Evolutionary conservation across 139 green algal species (phyloP), one percentile per base, ranked within the genome.

Genomic region (Picochlorum costavermella): DNA sequence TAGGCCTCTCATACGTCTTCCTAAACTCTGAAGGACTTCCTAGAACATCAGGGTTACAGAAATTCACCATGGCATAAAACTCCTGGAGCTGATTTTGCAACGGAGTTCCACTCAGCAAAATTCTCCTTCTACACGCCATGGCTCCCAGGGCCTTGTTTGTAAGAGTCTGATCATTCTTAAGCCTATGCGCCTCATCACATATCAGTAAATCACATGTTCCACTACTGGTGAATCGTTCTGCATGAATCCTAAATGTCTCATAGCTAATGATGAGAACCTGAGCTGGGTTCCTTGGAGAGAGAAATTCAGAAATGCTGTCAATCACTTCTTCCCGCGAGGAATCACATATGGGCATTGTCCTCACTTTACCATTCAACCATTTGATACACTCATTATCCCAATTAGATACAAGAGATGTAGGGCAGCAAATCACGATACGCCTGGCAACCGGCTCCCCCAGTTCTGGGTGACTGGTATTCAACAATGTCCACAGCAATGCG

Each of bases 71-170:
- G 57, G 92, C 84, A 48, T 69, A 75, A 36, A 79, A 79, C 73
- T 96, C 90, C 60, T 96, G 89, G 46, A 99, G 79, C 44, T 97
- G 85, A 77, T 99, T 99, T 79, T 99, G 94, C 74, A 96, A 81
- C 14, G 88, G 89, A 0, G 88, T 95, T 37, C 94, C 94, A 31
- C 82, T 92, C 29, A 99, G 85, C 74, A 99, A 86, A 65, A 99
- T 90, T 9, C 94, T 75, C 5, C 94, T 80, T 40, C 68, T 68
- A 80, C 94, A 98, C 2, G 77, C 67, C 61, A 99, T 72, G 23
- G 60, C 70, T 59, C 69, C 84, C 53, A 99, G 81, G 2, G 89
- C 88, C 53, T 82, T 77, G 77, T 93, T 96, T 44, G 90, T 96
- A 4, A 95, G 79, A 12, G 89, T 96, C 23, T 84, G 76, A 67